These are phyloP conservation scores for Aureobasidium sp. DNA, from an alignment of 2,329 filamentous ascomycete genomes.

Conservation along the genomic window DNA sequence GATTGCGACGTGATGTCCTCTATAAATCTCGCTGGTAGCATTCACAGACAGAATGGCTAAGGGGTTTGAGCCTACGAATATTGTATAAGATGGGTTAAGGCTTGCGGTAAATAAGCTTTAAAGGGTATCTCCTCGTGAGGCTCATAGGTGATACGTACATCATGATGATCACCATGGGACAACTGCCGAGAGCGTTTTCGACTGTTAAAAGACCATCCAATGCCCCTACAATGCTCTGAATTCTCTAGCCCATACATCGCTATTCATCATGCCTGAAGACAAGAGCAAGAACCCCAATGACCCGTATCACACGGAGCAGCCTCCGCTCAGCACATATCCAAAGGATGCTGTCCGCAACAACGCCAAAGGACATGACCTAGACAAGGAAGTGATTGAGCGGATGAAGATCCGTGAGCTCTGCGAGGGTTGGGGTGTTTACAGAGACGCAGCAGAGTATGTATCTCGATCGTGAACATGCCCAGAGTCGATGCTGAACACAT, in stretches of 20 bases:
- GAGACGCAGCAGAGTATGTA: constrained; percentile 7
- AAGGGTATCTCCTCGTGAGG: no score
- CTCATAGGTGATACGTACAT: background rate
- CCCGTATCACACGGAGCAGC: constrained; percentile 1
- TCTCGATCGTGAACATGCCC: background rate
- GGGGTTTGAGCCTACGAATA: no score
- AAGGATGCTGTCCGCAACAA: constrained; percentile 9
- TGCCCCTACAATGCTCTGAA: background rate
- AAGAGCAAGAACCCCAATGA: constrained; percentile 3
- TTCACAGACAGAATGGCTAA: no score
- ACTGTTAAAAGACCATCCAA: background rate
- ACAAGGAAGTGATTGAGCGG: constrained; percentile 7
- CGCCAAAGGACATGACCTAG: background rate
- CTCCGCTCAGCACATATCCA: constrained; percentile 5
- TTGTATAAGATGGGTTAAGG: background rate
- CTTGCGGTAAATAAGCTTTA: background rate
- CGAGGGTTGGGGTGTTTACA: constrained; percentile 10
- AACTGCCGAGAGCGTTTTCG: background rate
- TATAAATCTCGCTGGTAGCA: no score
- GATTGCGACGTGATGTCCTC: no score
- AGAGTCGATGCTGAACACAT: background rate
- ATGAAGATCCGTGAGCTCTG: constrained; percentile 8
- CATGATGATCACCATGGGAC: background rate
- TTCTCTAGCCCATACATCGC: background rate
- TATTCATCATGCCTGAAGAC: constrained; percentile 4